phyloP scores from a whole-genome alignment of 345 rosid genomes.

The Odontarrhena argentea region DNA sequence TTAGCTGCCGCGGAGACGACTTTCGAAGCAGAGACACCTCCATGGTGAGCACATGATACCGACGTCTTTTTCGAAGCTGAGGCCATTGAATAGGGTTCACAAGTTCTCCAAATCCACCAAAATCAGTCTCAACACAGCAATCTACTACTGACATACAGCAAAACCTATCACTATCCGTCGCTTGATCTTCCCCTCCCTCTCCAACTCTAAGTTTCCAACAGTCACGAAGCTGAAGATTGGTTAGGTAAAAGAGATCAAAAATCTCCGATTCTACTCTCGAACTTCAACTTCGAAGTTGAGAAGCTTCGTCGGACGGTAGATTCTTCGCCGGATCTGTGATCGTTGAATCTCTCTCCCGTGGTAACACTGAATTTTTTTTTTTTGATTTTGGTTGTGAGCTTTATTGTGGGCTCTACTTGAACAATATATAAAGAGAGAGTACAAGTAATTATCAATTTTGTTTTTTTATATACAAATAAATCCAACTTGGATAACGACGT shows the following conservation, averaged over 20 bases:
- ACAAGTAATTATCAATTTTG: slow-evolving; percentile 8
- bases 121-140: slow-evolving; percentile 58
- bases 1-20: slow-evolving; percentile 41
- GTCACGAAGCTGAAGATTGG: background rate
- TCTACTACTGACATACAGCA: slow-evolving; percentile 90
- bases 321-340: slow-evolving; percentile 30
- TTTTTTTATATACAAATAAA: background rate
- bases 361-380: slow-evolving; percentile 10
- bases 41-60: slow-evolving; percentile 44
- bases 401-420: slow-evolving; percentile 28
- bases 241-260: background rate
- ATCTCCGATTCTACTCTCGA: slow-evolving; percentile 19
- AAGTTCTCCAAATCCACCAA: slow-evolving; percentile 82
- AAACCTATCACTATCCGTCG: slow-evolving; percentile 42
- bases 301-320: background rate
- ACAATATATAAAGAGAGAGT: background rate
- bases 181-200: slow-evolving; percentile 34
- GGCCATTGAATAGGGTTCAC: slow-evolving; percentile 96
- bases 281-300: slow-evolving; percentile 17
- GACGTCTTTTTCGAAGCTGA: slow-evolving; percentile 84
- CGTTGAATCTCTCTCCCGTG: slow-evolving; percentile 19
- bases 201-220: slow-evolving; percentile 24
- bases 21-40: slow-evolving; percentile 42
- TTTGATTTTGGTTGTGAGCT: slow-evolving; percentile 12
- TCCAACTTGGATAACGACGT: slow-evolving; percentile 39